A percentile compares a stretch with the other conserved stretches of the same genome.
These are phyloP conservation scores for Funneliformis caledonium DNA, from an alignment of 371 early-diverging fungal species.

Conservation along the genomic window DNA sequence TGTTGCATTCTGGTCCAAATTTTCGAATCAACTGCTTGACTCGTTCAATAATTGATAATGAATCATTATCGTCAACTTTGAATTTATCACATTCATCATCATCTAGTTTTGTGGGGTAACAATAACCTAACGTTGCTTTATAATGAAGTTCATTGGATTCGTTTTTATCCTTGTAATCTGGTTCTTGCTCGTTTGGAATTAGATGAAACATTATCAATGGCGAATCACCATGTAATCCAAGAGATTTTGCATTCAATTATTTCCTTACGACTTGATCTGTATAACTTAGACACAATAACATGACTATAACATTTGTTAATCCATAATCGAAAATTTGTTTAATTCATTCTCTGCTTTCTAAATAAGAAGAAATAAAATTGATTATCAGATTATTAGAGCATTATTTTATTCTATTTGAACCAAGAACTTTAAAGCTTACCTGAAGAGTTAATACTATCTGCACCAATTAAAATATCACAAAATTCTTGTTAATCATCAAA, in stretches of 20 bases:
- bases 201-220: too few relatives aligned
- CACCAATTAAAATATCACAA: slow-evolving; percentile 4
- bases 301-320: not conserved
- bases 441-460: slow-evolving; percentile 9
- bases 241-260: not conserved
- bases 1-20: not conserved
- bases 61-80: not conserved
- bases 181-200: not conserved
- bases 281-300: not conserved
- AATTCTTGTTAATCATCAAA: not conserved
- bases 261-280: not conserved
- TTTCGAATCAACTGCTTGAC: not conserved
- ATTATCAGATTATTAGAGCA: not conserved
- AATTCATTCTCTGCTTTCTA: not conserved
- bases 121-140: not conserved
- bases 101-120: not conserved
- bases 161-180: not conserved
- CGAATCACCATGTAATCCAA: not conserved
- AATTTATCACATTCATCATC: not conserved
- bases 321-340: not conserved
- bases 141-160: not conserved
- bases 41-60: not conserved
- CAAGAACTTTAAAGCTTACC: not conserved
- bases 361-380: not conserved
- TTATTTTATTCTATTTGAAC: not conserved